Evolutionary conservation across 2,329 filamentous ascomycete species (phyloP).

Genomic region (Venturiaceae sp.): DNA sequence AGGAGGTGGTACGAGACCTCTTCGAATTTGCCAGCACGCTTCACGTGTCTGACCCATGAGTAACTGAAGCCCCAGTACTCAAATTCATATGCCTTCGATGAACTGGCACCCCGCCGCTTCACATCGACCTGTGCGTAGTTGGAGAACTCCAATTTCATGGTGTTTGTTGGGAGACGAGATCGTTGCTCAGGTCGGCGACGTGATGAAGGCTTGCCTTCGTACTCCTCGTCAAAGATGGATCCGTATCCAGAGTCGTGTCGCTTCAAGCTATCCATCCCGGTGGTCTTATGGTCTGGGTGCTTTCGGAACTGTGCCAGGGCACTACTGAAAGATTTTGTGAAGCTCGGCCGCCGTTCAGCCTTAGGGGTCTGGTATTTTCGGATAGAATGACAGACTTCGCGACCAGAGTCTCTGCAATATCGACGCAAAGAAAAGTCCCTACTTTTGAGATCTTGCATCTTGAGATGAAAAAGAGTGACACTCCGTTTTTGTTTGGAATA

Average conservation of each 20-base stretch:
- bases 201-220: background rate
- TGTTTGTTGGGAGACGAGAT: slow-evolving; percentile 51
- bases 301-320: slow-evolving; percentile 35
- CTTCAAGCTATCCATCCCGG: slow-evolving; percentile 25
- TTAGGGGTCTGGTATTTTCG: slow-evolving; percentile 7
- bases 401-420: slow-evolving; percentile 86
- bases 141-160: slow-evolving; percentile 85
- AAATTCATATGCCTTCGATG: slow-evolving; percentile 73
- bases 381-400: slow-evolving; percentile 59
- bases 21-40: slow-evolving; percentile 53
- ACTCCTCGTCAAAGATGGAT: slow-evolving; percentile 28
- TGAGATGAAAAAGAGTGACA: slow-evolving; percentile 80
- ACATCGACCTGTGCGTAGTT: slow-evolving; percentile 94
- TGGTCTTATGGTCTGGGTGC: slow-evolving; percentile 30
- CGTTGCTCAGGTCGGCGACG: background rate
- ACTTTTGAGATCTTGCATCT: slow-evolving; percentile 82
- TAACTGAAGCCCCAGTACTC: slow-evolving; percentile 89
- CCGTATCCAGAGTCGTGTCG: slow-evolving; percentile 52
- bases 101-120: slow-evolving; percentile 55
- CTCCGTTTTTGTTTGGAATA: slow-evolving; percentile 50
- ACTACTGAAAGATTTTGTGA: slow-evolving; percentile 51
- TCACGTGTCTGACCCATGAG: slow-evolving; percentile 66
- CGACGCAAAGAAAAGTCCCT: slow-evolving; percentile 84
- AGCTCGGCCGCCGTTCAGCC: slow-evolving; percentile 36
- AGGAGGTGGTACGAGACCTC: slow-evolving; percentile 73